Conservation (phyloP, 164 flowering plant species). For the Chimonanthus praecox region DNA sequence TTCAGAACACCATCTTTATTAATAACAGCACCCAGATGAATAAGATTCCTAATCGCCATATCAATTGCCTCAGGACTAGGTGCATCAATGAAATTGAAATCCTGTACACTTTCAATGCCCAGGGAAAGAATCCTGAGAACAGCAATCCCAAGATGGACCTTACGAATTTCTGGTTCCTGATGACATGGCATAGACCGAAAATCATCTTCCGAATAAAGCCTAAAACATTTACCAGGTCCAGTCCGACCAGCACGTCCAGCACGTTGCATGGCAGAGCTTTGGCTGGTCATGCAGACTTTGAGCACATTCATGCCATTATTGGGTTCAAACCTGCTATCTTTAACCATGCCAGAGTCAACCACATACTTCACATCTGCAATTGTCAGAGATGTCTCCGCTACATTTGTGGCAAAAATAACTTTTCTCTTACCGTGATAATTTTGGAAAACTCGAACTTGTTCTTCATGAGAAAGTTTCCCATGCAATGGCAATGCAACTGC, state of each 20-base stretch:
- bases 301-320: conserved; percentile 84
- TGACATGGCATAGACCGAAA: conserved; percentile 54
- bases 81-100: conserved; percentile 89
- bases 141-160: conserved; percentile 94
- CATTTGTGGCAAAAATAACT: conserved; percentile 86
- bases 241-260: conserved; percentile 99
- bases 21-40: conserved; percentile 72
- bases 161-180: conserved; percentile 86
- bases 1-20: conserved; percentile 30
- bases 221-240: conserved; percentile 79
- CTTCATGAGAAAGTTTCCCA: conserved; percentile 83
- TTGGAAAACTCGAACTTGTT: conserved; percentile 64
- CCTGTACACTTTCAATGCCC: conserved; percentile 53
- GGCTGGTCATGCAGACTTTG: conserved; percentile 62
- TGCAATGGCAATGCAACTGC: conserved; percentile 79
- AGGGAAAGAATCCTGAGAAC: conserved; percentile 75
- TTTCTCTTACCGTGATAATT: conserved; percentile 61
- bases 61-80: conserved; percentile 74
- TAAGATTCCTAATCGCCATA: conserved; percentile 73
- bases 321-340: conserved; percentile 83
- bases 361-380: conserved; percentile 94
- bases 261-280: conserved; percentile 91
- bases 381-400: conserved; percentile 96
- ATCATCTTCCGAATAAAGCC: conserved; percentile 65
- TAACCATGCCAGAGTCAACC: conserved; percentile 83